Evolutionary conservation across 768 basidiomycete species (phyloP).

Genomic region (Lentinula edodes): DNA sequence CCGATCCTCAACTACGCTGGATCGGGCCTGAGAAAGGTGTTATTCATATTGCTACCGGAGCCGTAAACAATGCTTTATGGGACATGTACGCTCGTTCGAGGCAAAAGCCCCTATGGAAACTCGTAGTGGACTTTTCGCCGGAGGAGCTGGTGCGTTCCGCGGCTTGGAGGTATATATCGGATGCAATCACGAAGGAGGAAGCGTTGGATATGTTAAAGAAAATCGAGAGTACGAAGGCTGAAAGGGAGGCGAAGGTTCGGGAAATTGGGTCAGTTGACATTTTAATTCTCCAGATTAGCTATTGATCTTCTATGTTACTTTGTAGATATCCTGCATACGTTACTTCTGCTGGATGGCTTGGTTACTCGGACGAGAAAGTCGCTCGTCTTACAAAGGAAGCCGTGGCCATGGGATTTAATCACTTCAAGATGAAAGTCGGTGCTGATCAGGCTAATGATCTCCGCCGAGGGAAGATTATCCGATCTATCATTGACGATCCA

Average conservation of each 20-base stretch:
- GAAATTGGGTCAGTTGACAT: conserved; percentile 48
- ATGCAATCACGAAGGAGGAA: conserved; percentile 88
- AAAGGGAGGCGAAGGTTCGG: conserved; percentile 70
- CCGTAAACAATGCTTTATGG: conserved; percentile 92
- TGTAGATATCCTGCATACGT: conserved; percentile 88
- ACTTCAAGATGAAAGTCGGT: conserved; percentile 99
- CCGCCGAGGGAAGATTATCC: conserved; percentile 82
- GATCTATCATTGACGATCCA: conserved; percentile 93
- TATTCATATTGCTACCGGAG: conserved; percentile 83
- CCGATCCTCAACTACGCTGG: conserved; percentile 92
- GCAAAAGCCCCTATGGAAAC: conserved; percentile 89
- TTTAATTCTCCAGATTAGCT: neutral
- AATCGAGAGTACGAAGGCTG: conserved; percentile 70
- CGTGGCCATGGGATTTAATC: conserved; percentile 85
- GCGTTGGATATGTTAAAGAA: conserved; percentile 78
- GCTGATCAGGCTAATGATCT: conserved; percentile 76
- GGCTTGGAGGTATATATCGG: conserved; percentile 88
- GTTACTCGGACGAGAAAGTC: conserved; percentile 91
- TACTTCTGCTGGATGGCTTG: conserved; percentile 90
- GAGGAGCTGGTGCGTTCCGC: conserved; percentile 74
- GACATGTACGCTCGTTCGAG: conserved; percentile 82
- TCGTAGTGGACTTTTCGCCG: conserved; percentile 86
- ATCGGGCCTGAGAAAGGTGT: conserved; percentile 96
- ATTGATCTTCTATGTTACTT: neutral
- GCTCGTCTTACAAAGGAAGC: conserved; percentile 82